phyloP scores from a whole-genome alignment of 805 yeast species.

The Sugiyamaella qingdaonensis region DNA sequence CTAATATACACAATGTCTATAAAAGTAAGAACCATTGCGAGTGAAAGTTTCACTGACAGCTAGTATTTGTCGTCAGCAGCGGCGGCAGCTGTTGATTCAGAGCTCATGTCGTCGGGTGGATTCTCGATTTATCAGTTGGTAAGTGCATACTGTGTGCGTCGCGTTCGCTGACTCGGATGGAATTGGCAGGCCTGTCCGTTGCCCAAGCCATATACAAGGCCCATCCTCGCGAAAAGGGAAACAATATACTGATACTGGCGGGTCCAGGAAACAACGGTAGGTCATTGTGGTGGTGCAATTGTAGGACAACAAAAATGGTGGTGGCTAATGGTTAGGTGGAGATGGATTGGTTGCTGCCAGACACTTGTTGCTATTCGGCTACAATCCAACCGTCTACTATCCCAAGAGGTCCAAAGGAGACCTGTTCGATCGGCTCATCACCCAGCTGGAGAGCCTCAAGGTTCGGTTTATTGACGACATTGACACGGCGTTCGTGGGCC shows the following conservation, averaged over 20 bases:
- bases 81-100: slow-evolving; percentile 78
- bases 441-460: slow-evolving; percentile 64
- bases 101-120: slow-evolving; percentile 80
- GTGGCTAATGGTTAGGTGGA: slow-evolving; percentile 50
- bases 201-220: slow-evolving; percentile 76
- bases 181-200: slow-evolving; percentile 90
- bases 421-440: slow-evolving; percentile 58
- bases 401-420: slow-evolving; percentile 61
- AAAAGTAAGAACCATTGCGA: neutral
- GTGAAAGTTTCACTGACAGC: neutral
- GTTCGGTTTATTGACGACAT: slow-evolving; percentile 49
- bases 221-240: slow-evolving; percentile 50
- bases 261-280: slow-evolving; percentile 92
- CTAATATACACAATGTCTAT: neutral
- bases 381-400: slow-evolving; percentile 69
- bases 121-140: slow-evolving; percentile 76
- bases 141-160: slow-evolving; percentile 23
- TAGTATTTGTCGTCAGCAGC: slow-evolving; percentile 24
- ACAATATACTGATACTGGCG: slow-evolving; percentile 60
- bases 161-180: slow-evolving; percentile 57
- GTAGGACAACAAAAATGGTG: neutral
- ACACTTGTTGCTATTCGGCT: slow-evolving; percentile 78
- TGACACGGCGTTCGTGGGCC: slow-evolving; percentile 33
- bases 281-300: slow-evolving; percentile 2
- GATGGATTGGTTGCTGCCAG: slow-evolving; percentile 96